Base-by-base conservation (phyloP, 768 basidiomycete genomes). In the Hygrophoropsis aurantiaca region DNA sequence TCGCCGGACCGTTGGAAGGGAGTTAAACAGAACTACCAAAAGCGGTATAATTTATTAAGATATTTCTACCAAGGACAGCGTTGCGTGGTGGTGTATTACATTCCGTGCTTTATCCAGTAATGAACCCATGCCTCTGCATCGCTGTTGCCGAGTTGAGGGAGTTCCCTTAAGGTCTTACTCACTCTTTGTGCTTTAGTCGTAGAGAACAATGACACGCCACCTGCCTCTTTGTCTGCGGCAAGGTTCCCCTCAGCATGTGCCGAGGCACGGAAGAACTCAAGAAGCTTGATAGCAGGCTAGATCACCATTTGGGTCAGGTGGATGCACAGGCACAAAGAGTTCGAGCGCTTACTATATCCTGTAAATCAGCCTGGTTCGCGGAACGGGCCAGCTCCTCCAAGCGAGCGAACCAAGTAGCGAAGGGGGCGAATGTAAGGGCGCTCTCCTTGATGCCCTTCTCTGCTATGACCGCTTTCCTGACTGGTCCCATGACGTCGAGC, bases 201-300 rank as follows among this genome's bases (percentile, higher is more conserved):
- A 20, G 27, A 26, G 42, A 53, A 45, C 16, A 46, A 36, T 5
- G 11, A 11, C 44, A 2, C 32, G 40, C 34, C 49, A 26, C 18
- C 35, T 40, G 10, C 36, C 32, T 26, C 5, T 42, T 21, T 10
- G 7, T 13, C 41, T 46, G 11, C 1, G 39, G 1, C 13, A 41
- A 43, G 21, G 56, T 6, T 49, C 51, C 20, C 18, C n/a, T 47
- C 40, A 15, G 9, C 34, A 54, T 42, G 35, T 34, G 51, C 35
- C 43, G 36, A 23, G 2, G 3, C 38, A 11, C 55, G 62, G 55
- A 60, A 65, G 42, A 62, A 67, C 5, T 56, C 56, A 4, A 68
- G 42, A 0, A 69, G 49, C 47, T 68, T 67, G 32, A 64, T 57
- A 2, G 64, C 67, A 44, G 67, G 67, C 67, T 68, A 45, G n/a